Evolutionary conservation across 2,329 filamentous ascomycete species (phyloP), one percentile per base, ranked within the genome.

Genomic region (Stemphylium beticola): DNA sequence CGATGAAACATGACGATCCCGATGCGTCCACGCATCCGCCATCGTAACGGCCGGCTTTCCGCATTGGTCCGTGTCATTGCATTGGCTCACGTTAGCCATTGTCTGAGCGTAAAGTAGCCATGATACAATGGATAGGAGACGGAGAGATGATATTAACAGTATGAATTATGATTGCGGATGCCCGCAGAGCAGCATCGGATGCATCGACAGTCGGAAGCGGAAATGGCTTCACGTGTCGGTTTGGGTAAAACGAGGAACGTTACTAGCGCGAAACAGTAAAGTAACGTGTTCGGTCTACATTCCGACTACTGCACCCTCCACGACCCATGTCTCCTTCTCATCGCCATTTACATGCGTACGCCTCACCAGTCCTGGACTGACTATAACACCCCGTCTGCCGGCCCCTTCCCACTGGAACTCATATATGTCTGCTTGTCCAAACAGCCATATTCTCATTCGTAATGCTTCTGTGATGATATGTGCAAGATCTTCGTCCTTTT

Each of bases 391-490:
- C 20, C 69, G 60, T 34, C 60, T 53, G 0, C 69, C 66, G 0
- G 58, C 57, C 0, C 54, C 60, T 18, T 69, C 69, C 71, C 68
- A 72, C 26, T 66, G 47, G 36, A 67, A 72, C 17, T 64, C 60
- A 49, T 68, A 72, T 18, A 59, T 40, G 5, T 47, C 63, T 6
- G 60, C 55, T 49, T 72, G 66, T 2, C 71, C 71, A 17, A 56
- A 66, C 14, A 74, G 20, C 72, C 72, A 74, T 4, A 74, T 52
- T 14, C 58, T 62, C 8, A 65, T 24, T 22, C 73, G 65, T 20
- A 72, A 45, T 2, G 66, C 64, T n/a, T 60, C 61, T 10, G 36
- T 57, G 10, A 74, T 67, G 24, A 72, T 58, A 6, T 57, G 53
- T 4, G 64, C 56, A 1, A 74, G 61, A 38, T 71, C 62, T 9